Conservation (phyloP, 352 stramenopile species). For the Globisporangium orthogonon region DNA sequence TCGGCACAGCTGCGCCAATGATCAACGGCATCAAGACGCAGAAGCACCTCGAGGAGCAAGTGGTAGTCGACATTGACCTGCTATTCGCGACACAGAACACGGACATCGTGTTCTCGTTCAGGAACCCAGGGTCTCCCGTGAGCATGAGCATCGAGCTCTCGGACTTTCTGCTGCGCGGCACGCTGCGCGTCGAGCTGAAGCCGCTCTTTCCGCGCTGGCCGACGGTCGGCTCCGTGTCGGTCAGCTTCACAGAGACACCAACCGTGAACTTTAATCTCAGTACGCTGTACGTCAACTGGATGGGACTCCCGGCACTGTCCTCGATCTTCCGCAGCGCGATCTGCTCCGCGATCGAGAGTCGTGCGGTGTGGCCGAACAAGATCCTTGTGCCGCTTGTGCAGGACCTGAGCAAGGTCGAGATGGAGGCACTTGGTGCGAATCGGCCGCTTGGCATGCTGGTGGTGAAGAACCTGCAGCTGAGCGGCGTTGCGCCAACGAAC, state of each 20-base stretch:
- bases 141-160: constrained; percentile 34
- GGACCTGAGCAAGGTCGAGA: constrained; percentile 39
- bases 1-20: constrained; percentile 31
- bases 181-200: constrained; percentile 36
- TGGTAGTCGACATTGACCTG: constrained; percentile 37
- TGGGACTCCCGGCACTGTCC: constrained; percentile 36
- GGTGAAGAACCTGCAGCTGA: constrained; percentile 25
- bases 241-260: constrained; percentile 39
- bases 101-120: constrained; percentile 37
- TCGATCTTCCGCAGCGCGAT: constrained; percentile 35
- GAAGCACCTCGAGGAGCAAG: constrained; percentile 32
- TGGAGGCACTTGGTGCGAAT: constrained; percentile 30
- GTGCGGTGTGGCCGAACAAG: constrained; percentile 37
- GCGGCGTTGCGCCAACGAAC: constrained; percentile 20
- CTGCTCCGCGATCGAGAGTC: constrained; percentile 24
- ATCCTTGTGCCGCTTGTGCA: constrained; percentile 36
- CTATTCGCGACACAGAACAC: constrained; percentile 36
- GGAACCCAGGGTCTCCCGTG: constrained; percentile 25
- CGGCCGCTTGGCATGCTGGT: constrained; percentile 34
- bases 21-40: constrained; percentile 40
- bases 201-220: constrained; percentile 39
- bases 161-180: constrained; percentile 35
- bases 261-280: constrained; percentile 42
- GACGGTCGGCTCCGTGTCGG: constrained; percentile 27
- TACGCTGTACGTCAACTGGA: constrained; percentile 34